A percentile compares a stretch with the other conserved stretches of the same genome.
These are phyloP conservation scores for Sanghuangporus weigelae DNA, from an alignment of 1,284 basidiomycete genomes.

Conservation along the genomic window DNA sequence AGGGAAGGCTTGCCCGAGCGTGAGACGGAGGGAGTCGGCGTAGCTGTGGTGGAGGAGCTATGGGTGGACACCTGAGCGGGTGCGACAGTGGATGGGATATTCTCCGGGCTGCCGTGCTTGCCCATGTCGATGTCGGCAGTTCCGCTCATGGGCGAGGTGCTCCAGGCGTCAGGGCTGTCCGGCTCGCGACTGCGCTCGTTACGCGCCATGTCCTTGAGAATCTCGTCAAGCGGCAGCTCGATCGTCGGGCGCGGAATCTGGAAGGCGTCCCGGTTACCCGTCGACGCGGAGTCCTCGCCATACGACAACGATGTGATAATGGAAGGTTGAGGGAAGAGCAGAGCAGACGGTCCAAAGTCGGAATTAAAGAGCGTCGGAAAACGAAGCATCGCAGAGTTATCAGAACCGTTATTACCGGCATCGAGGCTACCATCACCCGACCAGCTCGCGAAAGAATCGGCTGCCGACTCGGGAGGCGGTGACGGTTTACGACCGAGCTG, in stretches of 20 bases:
- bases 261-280: slow-evolving; percentile 41
- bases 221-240: slow-evolving; percentile 72
- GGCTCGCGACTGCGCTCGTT: background rate
- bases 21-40: background rate
- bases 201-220: slow-evolving; percentile 40
- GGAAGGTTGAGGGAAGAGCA: slow-evolving; percentile 62
- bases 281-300: slow-evolving; percentile 57
- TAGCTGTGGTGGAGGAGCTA: background rate
- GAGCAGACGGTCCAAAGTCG: slow-evolving; percentile 70
- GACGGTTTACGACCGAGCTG: slow-evolving; percentile 11
- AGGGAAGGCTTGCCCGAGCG: slow-evolving; percentile 11
- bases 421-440: background rate
- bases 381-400: slow-evolving; percentile 34
- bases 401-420: slow-evolving; percentile 18
- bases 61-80: slow-evolving; percentile 4
- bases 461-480: slow-evolving; percentile 4
- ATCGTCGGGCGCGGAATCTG: slow-evolving; percentile 71
- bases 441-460: background rate
- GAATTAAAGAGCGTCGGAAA: slow-evolving; percentile 68
- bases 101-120: background rate
- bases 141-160: slow-evolving; percentile 10
- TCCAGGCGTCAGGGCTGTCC: slow-evolving; percentile 20
- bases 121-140: background rate
- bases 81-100: slow-evolving; percentile 9
- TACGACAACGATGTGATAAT: slow-evolving; percentile 64